Evolutionary conservation across 192 early-diverging fungal species (phyloP).

Genomic region (Backusella circina): DNA sequence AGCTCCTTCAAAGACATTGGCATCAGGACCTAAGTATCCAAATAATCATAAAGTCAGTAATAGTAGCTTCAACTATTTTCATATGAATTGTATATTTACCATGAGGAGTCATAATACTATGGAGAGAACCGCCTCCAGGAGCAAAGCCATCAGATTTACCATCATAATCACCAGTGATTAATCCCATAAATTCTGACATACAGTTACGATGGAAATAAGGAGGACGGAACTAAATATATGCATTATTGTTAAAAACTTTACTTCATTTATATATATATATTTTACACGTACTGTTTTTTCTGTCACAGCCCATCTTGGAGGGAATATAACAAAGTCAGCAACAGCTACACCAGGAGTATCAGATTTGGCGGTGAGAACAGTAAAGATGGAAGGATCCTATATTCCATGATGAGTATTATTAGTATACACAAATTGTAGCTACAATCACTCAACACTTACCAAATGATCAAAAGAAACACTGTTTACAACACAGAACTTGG

Average conservation of each 20-base stretch:
- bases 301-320: slow-evolving; percentile 91
- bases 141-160: slow-evolving; percentile 89
- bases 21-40: slow-evolving; percentile 65
- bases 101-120: slow-evolving; percentile 87
- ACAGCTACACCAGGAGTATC: slow-evolving; percentile 80
- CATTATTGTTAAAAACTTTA: not conserved
- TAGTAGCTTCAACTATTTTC: not conserved
- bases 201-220: slow-evolving; percentile 98
- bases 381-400: slow-evolving; percentile 96
- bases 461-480: slow-evolving; percentile 90
- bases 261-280: not conserved
- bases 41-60: not conserved
- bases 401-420: slow-evolving; percentile 4
- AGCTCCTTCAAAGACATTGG: slow-evolving; percentile 69
- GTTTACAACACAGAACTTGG: slow-evolving; percentile 79
- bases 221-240: slow-evolving; percentile 63
- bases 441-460: slow-evolving; percentile 34
- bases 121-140: slow-evolving; percentile 87
- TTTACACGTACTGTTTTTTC: slow-evolving; percentile 72
- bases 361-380: slow-evolving; percentile 89
- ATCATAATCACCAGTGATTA: slow-evolving; percentile 91
- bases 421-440: not conserved
- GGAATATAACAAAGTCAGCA: slow-evolving; percentile 96
- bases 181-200: slow-evolving; percentile 98
- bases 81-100: slow-evolving; percentile 24